phyloP scores from a whole-genome alignment of 331 rosid genomes.

The Stylosanthes scabra region DNA sequence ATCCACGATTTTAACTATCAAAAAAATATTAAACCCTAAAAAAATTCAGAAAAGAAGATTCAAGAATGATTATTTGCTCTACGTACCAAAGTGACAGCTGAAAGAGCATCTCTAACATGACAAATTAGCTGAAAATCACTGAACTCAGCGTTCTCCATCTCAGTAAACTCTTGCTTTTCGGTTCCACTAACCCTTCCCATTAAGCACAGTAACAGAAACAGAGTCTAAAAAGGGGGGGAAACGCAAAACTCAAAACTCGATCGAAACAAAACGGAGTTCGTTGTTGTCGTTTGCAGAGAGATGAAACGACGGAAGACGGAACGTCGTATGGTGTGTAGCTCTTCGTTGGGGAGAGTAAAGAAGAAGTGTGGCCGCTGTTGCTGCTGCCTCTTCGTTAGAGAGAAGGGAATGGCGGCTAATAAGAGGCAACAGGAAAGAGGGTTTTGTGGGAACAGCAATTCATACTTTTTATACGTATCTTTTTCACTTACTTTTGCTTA shows the following conservation, averaged over 20 bases:
- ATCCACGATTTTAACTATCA: background rate
- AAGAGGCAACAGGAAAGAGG: conserved; percentile 8
- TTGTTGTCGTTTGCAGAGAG: no score
- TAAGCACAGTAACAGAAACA: background rate
- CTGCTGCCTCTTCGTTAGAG: no score
- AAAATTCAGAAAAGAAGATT: background rate
- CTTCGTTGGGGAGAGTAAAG: no score
- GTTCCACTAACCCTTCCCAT: conserved; percentile 28
- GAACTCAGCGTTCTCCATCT: conserved; percentile 32
- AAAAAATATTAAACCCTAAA: background rate
- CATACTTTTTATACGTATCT: background rate
- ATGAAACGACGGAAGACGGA: no score
- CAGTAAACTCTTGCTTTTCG: background rate
- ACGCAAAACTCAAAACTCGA: no score
- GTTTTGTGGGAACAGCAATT: background rate
- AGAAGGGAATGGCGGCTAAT: background rate
- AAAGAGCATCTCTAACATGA: conserved; percentile 36
- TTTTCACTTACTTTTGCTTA: background rate
- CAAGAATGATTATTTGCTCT: background rate
- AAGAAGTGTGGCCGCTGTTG: no score
- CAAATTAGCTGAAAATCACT: conserved; percentile 34
- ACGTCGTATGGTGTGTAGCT: no score
- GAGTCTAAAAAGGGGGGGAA: no score
- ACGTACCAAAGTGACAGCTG: conserved; percentile 37
- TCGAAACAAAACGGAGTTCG: no score